Evolutionary conservation across 2,329 filamentous ascomycete species (phyloP).

Genomic region (Cytospora schulzeri): DNA sequence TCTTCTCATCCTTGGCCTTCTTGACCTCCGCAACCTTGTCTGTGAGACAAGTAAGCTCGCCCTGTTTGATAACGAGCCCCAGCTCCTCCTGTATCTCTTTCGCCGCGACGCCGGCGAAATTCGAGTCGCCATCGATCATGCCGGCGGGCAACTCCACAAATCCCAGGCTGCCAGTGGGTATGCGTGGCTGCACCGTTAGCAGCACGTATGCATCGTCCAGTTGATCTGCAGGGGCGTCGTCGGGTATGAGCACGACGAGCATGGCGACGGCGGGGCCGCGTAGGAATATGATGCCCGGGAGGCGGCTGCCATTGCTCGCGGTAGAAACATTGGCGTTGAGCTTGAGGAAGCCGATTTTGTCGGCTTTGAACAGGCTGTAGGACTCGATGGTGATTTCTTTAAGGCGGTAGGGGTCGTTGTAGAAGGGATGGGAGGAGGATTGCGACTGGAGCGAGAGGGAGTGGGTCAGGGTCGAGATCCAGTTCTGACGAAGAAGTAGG

Average conservation of each 20-base stretch:
- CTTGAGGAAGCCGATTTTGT: conserved; percentile 58
- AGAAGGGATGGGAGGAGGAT: conserved; percentile 52
- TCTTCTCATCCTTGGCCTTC: conserved; percentile 37
- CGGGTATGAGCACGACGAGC: conserved; percentile 58
- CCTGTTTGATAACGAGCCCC: conserved; percentile 52
- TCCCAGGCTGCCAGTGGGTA: conserved; percentile 56
- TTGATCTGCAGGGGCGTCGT: conserved; percentile 43
- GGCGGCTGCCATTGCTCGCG: conserved; percentile 43
- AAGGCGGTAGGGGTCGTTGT: conserved; percentile 55
- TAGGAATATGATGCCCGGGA: conserved; percentile 59
- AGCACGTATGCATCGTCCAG: conserved; percentile 57
- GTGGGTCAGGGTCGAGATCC: conserved; percentile 49
- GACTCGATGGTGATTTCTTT: conserved; percentile 55
- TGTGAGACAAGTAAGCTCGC: conserved; percentile 53
- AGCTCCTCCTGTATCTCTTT: conserved; percentile 64
- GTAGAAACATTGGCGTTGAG: conserved; percentile 53
- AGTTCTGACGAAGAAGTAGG: conserved; percentile 41
- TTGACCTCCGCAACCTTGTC: conserved; percentile 43
- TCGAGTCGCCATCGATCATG: conserved; percentile 61
- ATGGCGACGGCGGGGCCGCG: conserved; percentile 64
- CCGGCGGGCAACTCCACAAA: conserved; percentile 64
- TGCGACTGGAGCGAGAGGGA: conserved; percentile 50
- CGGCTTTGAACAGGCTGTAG: conserved; percentile 52
- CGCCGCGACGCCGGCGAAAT: conserved; percentile 60
- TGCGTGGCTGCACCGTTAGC: conserved; percentile 61